Evolutionary conservation across 1,284 basidiomycete genomes (phyloP), one percentile per base, ranked within the genome.

Genomic region (Tilletia indica): DNA sequence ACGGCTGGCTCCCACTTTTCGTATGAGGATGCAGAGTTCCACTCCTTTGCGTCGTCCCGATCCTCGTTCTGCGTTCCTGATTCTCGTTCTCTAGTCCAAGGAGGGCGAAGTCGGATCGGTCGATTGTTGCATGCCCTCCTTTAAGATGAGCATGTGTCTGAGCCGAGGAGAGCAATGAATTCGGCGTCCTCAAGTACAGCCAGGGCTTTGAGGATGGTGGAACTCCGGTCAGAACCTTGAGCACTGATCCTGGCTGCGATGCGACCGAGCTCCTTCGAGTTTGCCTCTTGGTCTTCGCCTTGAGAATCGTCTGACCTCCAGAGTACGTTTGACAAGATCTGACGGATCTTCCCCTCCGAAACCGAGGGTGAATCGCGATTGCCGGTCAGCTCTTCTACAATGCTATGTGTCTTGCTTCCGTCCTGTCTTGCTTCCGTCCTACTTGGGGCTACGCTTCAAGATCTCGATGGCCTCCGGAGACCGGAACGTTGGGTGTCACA

Each of bases 401-500:
- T 1, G 14, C 14, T 14, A 1, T 45, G 42, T 0, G 14, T 1
- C 1, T 8, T 14, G 6, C 42, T 45, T 8, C 42, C 42, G 3
- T 45, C 25, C 25, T 31, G 25, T 45, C 42, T 45, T 45, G 42
- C 42, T 45, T 45, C 75, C 16, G 88, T 77, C 5, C 80, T 75
- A 19, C 88, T 71, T 0, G 86, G 80, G 0, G 85, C 80, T 64
- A 36, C 36, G 61, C 38, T 64, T 42, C 16, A 45, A 36, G 19
- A 49, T 69, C 5, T 49, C 58, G 2, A 90, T 89, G 0, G 92
- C 80, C 83, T 98, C 25, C 25, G 25, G 25, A 31, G 25, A 31
- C 95, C 0, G 89, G 86, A 71, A 91, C 90, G 85, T 97, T 98
- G 0, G 94, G 95, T 0, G 95, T 97, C 54, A 97, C 87, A 47